These are phyloP conservation scores for Crithidia expoeki DNA, from an alignment of 208 protist genomes.

Conservation along the genomic window DNA sequence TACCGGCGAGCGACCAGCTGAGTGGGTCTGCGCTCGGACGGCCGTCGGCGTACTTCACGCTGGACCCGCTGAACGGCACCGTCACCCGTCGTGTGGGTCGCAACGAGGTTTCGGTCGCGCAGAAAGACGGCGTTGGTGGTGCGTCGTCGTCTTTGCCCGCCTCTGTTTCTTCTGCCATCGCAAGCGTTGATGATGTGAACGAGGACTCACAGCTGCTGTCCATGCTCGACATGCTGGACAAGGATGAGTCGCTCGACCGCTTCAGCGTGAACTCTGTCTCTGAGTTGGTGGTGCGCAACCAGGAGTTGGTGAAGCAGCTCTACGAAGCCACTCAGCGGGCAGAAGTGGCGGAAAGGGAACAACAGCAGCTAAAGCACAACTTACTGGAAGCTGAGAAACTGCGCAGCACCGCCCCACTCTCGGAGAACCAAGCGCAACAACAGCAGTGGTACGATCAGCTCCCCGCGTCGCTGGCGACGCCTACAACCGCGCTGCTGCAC, in stretches of 20 bases:
- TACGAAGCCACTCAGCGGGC: slow-evolving; percentile 58
- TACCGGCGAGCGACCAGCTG: slow-evolving; percentile 62
- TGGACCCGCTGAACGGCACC: slow-evolving; percentile 33
- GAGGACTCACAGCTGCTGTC: slow-evolving; percentile 40
- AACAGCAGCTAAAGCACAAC: not conserved
- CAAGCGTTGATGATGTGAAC: slow-evolving; percentile 35
- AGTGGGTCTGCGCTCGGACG: slow-evolving; percentile 65
- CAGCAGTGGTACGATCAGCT: too few relatives aligned
- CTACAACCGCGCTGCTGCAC: slow-evolving; percentile 11
- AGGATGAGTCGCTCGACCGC: slow-evolving; percentile 61
- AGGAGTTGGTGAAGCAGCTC: slow-evolving; percentile 77
- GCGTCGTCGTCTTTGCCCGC: not conserved
- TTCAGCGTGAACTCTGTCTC: slow-evolving; percentile 72
- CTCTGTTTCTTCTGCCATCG: slow-evolving; percentile 6
- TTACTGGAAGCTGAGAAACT: slow-evolving; percentile 14
- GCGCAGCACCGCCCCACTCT: not conserved
- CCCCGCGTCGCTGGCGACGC: slow-evolving; percentile 16
- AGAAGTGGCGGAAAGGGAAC: slow-evolving; percentile 23
- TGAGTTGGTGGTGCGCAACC: slow-evolving; percentile 75
- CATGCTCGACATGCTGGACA: slow-evolving; percentile 55
- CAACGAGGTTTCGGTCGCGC: slow-evolving; percentile 19
- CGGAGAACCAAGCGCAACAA: not conserved
- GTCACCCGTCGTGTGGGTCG: slow-evolving; percentile 24
- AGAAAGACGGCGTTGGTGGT: slow-evolving; percentile 8
- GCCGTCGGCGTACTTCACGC: slow-evolving; percentile 41